These are phyloP conservation scores for Naganishia kalamii DNA, from an alignment of 768 basidiomycete species.

Conservation along the genomic window DNA sequence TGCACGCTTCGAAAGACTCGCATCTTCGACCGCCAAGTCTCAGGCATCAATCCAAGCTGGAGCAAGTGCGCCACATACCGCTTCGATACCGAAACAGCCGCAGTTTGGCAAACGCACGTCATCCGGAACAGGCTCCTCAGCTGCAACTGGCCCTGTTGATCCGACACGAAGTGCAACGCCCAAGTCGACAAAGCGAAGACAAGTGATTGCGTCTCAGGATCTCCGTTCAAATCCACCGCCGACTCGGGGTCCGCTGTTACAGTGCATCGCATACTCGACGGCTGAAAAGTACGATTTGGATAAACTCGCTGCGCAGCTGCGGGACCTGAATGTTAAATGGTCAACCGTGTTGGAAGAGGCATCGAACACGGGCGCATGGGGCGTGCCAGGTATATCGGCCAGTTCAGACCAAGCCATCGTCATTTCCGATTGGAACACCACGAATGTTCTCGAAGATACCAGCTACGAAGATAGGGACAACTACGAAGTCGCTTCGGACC, in stretches of 20 bases:
- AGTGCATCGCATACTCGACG: constrained; percentile 77
- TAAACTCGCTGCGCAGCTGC: constrained; percentile 50
- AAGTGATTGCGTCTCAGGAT: constrained; percentile 76
- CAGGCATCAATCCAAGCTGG: constrained; percentile 9
- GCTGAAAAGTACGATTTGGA: constrained; percentile 73
- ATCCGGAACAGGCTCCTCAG: background rate
- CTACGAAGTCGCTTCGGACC: background rate
- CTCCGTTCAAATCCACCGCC: constrained; percentile 81
- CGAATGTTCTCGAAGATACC: constrained; percentile 9
- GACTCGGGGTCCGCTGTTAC: constrained; percentile 69
- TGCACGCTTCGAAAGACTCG: background rate
- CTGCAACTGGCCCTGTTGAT: background rate
- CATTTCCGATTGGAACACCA: constrained; percentile 21
- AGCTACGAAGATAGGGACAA: constrained; percentile 6
- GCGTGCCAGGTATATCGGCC: constrained; percentile 10
- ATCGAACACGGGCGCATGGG: constrained; percentile 4
- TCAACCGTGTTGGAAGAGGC: constrained; percentile 40
- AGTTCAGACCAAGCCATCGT: constrained; percentile 24
- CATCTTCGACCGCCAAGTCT: background rate
- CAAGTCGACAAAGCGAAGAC: constrained; percentile 54
- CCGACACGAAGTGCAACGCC: constrained; percentile 2
- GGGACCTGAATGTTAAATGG: constrained; percentile 35
- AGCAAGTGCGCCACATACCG: background rate
- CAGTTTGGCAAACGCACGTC: constrained; percentile 7
- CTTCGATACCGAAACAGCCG: background rate